phyloP scores from a whole-genome alignment of 83 land plant species.

The Isoetes engelmannii region DNA sequence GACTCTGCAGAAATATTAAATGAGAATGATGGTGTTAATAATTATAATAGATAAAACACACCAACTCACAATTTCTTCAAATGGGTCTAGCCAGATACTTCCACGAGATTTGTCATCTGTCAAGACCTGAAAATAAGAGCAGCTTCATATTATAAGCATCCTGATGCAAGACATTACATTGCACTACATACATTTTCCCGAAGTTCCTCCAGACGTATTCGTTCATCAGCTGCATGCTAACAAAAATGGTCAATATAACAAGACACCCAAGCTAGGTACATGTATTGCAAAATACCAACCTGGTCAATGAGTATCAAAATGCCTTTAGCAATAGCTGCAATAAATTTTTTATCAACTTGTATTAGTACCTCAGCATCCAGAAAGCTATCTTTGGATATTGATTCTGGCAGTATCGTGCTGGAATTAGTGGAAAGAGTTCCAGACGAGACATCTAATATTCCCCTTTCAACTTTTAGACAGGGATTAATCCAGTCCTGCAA shows the following conservation, averaged over 20 bases:
- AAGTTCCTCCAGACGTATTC: slow-evolving; percentile 81
- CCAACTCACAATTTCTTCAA: slow-evolving; percentile 25
- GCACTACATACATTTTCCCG: slow-evolving; percentile 47
- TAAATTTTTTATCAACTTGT: slow-evolving; percentile 89
- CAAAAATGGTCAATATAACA: neutral
- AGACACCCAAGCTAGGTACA: neutral
- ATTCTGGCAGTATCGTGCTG: slow-evolving; percentile 56
- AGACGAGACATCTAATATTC: slow-evolving; percentile 58
- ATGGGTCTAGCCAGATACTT: slow-evolving; percentile 7
- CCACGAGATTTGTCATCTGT: slow-evolving; percentile 13
- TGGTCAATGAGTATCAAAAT: slow-evolving; percentile 79
- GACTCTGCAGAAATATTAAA: slow-evolving; percentile 13
- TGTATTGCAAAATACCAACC: slow-evolving; percentile 29
- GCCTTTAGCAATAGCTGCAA: slow-evolving; percentile 59
- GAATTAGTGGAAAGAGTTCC: slow-evolving; percentile 46
- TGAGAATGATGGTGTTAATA: too few species aligned
- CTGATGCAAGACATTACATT: too few species aligned
- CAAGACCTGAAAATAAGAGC: slow-evolving; percentile 13
- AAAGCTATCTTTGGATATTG: slow-evolving; percentile 51
- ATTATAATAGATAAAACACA: neutral
- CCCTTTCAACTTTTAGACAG: slow-evolving; percentile 22
- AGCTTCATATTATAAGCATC: too few species aligned
- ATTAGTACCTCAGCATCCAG: slow-evolving; percentile 58
- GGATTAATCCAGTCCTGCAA: slow-evolving; percentile 35
- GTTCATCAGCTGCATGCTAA: slow-evolving; percentile 99